A percentile compares a stretch with the other conserved stretches of the same genome.
Conservation (phyloP, 148 eudicot species). For the Rhododendron ferrugineum region DNA sequence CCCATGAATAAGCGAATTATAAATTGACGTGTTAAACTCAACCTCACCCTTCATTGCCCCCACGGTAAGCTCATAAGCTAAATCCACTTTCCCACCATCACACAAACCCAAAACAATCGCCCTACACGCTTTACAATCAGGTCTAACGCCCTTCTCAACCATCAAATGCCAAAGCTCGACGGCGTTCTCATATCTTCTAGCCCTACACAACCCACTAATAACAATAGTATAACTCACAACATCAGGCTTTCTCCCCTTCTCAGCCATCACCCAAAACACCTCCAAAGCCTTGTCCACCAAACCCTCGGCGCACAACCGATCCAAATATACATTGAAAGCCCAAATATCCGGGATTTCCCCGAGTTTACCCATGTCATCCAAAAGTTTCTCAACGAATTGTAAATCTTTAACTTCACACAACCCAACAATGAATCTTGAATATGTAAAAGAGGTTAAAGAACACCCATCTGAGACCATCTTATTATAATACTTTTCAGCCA, state of each 20-base stretch:
- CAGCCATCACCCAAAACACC: constrained; percentile 49
- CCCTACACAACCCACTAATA: constrained; percentile 69
- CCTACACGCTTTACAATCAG: constrained; percentile 73
- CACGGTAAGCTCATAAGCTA: constrained; percentile 82
- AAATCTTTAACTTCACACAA: constrained; percentile 66
- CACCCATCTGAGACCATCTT: constrained; percentile 59
- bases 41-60: constrained; percentile 54
- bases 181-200: constrained; percentile 46
- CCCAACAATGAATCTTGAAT: constrained; percentile 79
- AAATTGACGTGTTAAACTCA: constrained; percentile 42
- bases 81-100: constrained; percentile 68
- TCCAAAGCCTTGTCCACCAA: constrained; percentile 53
- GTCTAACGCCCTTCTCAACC: constrained; percentile 42
- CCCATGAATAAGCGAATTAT: constrained; percentile 78
- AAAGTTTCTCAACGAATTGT: constrained; percentile 50
- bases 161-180: constrained; percentile 68
- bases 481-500: constrained; percentile 68
- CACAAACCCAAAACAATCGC: constrained; percentile 84
- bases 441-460: constrained; percentile 84
- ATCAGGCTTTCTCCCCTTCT: constrained; percentile 73
- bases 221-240: constrained; percentile 75
- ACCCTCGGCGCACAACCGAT: constrained; percentile 66
- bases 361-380: constrained; percentile 70
- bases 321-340: constrained; percentile 81
- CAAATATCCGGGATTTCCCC: constrained; percentile 72